A percentile compares a stretch with the other conserved stretches of the same genome.
These are phyloP conservation scores for Sordariomycetes sp. DNA, from an alignment of 2,329 filamentous ascomycete species.

Conservation along the genomic window DNA sequence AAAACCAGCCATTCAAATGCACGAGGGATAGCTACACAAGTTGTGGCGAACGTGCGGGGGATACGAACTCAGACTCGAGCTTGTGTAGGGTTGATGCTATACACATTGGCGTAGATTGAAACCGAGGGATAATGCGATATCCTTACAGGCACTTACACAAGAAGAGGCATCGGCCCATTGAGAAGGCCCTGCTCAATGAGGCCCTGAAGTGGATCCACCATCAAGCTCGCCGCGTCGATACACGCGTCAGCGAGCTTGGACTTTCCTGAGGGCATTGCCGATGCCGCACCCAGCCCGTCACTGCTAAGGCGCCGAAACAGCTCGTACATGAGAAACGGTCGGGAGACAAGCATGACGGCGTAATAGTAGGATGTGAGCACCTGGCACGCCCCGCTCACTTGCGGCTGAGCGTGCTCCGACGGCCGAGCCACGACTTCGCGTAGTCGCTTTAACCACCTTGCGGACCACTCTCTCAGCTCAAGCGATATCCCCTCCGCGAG, in stretches of 20 bases:
- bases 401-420: conserved; percentile 12
- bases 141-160: conserved; percentile 26
- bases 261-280: conserved; percentile 23
- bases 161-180: conserved; percentile 30
- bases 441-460: conserved; percentile 30
- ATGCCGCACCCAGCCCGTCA: conserved; percentile 13
- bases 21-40: too few relatives aligned
- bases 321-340: conserved; percentile 43
- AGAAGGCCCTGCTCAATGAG: conserved; percentile 26
- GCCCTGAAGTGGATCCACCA: conserved; percentile 34
- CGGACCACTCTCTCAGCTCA: conserved; percentile 37
- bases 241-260: conserved; percentile 39
- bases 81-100: too few relatives aligned
- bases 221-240: conserved; percentile 38
- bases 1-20: too few relatives aligned
- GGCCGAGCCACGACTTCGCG: conserved; percentile 20
- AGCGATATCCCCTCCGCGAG: conserved; percentile 39
- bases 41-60: too few relatives aligned
- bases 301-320: conserved; percentile 27
- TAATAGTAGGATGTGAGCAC: conserved; percentile 41
- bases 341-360: conserved; percentile 40
- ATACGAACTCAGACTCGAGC: too few relatives aligned
- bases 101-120: not conserved
- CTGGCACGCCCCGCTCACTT: conserved; percentile 33
- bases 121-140: not conserved